Conservation (phyloP, 495 filamentous ascomycete species). For the Penicillium lagena region DNA sequence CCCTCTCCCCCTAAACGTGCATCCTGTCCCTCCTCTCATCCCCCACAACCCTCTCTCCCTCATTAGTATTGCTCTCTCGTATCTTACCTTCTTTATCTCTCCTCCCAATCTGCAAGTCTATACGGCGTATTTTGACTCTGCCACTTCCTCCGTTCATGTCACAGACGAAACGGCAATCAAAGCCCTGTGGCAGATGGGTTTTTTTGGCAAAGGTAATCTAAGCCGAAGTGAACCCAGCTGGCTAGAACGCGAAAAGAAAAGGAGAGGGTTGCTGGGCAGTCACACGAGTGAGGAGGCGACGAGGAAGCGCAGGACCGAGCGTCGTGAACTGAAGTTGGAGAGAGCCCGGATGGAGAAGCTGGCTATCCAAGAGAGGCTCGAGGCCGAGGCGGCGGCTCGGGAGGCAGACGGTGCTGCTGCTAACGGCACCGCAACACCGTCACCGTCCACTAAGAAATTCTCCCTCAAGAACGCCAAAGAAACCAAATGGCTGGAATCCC, state of each 20-base stretch:
- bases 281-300: conserved; percentile 75
- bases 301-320: conserved; percentile 67
- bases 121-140: conserved; percentile 66
- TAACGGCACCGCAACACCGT: not conserved
- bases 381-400: conserved; percentile 49
- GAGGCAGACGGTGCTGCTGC: conserved; percentile 17
- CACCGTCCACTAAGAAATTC: conserved; percentile 22
- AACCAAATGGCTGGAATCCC: conserved; percentile 21
- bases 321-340: conserved; percentile 80
- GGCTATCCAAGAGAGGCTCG: conserved; percentile 64
- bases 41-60: conserved; percentile 90
- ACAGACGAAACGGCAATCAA: conserved; percentile 67
- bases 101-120: conserved; percentile 68
- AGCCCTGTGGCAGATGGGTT: conserved; percentile 89
- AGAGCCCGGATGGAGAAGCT: conserved; percentile 79
- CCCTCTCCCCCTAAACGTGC: conserved; percentile 70
- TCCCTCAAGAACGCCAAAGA: conserved; percentile 38
- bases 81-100: conserved; percentile 64
- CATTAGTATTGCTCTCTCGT: conserved; percentile 68
- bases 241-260: conserved; percentile 74
- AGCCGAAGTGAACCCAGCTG: conserved; percentile 93
- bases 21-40: conserved; percentile 79
- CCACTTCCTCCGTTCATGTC: conserved; percentile 79
- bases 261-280: conserved; percentile 54
- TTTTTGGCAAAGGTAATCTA: conserved; percentile 89